These are phyloP conservation scores for Lasiodiplodia sp. DNA, from an alignment of 2,329 filamentous ascomycete genomes.

Conservation along the genomic window DNA sequence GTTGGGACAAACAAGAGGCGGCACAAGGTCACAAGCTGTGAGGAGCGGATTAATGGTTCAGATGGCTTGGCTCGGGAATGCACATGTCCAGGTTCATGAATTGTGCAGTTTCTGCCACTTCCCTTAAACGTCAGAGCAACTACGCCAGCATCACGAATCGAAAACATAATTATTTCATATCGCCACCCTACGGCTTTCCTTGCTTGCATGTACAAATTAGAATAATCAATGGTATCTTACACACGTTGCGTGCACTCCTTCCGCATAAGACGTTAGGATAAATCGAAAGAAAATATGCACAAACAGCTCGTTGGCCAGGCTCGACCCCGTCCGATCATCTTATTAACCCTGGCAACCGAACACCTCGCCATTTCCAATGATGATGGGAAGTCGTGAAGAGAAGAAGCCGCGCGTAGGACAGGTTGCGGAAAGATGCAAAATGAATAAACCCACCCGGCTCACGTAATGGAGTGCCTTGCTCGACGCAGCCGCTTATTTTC, in stretches of 20 bases:
- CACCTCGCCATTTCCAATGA: not conserved
- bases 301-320: not conserved
- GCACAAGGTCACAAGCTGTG: too few species aligned
- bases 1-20: too few species aligned
- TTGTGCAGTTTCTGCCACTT: too few species aligned
- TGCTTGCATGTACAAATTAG: slow-evolving; percentile 2
- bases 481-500: not conserved
- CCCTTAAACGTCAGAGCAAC: too few species aligned
- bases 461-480: not conserved
- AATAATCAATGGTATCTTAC: slow-evolving; percentile 18
- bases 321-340: not conserved
- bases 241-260: not conserved
- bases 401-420: not conserved
- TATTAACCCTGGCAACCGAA: not conserved
- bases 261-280: not conserved
- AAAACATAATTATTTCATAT: too few species aligned
- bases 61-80: too few species aligned
- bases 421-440: slow-evolving; percentile 1
- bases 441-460: not conserved
- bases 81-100: too few species aligned
- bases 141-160: too few species aligned
- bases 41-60: too few species aligned
- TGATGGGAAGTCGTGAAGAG: not conserved
- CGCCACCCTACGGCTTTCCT: not conserved
- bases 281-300: not conserved